Evolutionary conservation across 179 eudicot species (phyloP).

Genomic region (Beta lomatogona): DNA sequence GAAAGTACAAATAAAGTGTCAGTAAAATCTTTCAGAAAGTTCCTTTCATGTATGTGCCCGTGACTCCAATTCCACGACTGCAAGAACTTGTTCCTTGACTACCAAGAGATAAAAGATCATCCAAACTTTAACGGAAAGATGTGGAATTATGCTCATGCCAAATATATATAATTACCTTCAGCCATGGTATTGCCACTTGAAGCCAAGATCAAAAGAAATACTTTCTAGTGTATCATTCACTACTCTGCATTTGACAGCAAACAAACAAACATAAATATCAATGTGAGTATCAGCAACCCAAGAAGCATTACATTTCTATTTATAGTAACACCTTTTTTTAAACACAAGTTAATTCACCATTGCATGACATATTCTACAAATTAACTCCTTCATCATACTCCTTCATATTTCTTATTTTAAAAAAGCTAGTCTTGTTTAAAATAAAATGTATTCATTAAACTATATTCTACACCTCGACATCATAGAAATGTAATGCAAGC

Average conservation of each 20-base stretch:
- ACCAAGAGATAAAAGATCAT: background rate
- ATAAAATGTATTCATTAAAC: background rate
- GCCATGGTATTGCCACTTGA: slow-evolving; percentile 72
- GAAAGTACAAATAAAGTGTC: background rate
- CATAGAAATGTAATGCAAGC: background rate
- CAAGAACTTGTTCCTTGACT: background rate
- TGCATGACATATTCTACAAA: background rate
- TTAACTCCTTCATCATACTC: background rate
- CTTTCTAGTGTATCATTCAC: slow-evolving; percentile 88
- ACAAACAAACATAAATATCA: background rate
- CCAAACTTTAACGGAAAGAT: background rate
- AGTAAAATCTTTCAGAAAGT: background rate
- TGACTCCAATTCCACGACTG: background rate
- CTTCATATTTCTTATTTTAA: background rate
- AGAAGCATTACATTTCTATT: background rate
- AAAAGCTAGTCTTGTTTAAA: background rate
- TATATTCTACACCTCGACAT: background rate
- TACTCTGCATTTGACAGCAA: slow-evolving; percentile 54
- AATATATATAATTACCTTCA: slow-evolving; percentile 61
- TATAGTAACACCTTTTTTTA: too few species aligned
- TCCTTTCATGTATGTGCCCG: background rate
- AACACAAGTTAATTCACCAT: background rate
- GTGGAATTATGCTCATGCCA: background rate
- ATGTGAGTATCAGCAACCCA: background rate
- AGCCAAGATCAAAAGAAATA: slow-evolving; percentile 82